A percentile compares a stretch with the other conserved stretches of the same genome.
Evolutionary conservation across 176 grass and related monocot genomes (phyloP).

Genomic region (bread wheat (Triticum aestivum)): DNA sequence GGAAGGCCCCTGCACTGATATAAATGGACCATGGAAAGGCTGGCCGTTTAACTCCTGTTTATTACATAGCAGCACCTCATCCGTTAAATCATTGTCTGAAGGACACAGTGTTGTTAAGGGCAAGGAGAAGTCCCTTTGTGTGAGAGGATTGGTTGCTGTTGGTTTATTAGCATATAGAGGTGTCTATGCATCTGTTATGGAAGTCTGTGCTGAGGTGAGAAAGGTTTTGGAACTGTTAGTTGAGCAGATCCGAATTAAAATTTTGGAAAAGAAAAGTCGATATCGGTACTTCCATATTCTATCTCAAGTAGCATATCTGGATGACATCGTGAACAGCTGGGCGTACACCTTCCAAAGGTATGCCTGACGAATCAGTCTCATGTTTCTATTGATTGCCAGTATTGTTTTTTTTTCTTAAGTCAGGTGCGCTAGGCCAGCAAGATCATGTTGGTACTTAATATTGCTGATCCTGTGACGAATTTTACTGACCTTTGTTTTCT

Average conservation of each 20-base stretch:
- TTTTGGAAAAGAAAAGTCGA: constrained; percentile 66
- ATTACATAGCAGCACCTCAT: constrained; percentile 39
- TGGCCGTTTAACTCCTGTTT: constrained; percentile 99
- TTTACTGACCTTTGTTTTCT: constrained; percentile 20
- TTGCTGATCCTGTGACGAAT: constrained; percentile 13
- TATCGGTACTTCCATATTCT: constrained; percentile 75
- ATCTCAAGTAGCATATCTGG: constrained; percentile 85
- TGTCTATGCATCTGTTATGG: constrained; percentile 65
- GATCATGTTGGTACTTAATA: constrained; percentile 6
- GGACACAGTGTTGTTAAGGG: constrained; percentile 48
- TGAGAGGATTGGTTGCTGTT: constrained; percentile 85
- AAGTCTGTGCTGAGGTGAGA: constrained; percentile 87
- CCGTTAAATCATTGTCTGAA: constrained; percentile 52
- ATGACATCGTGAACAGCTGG: constrained; percentile 86
- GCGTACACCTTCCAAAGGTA: constrained; percentile 89
- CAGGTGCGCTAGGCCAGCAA: neutral
- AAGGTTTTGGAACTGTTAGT: constrained; percentile 87
- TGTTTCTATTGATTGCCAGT: constrained; percentile 29
- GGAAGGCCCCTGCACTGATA: constrained; percentile 87
- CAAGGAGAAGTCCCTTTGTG: constrained; percentile 53
- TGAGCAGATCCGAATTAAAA: constrained; percentile 61
- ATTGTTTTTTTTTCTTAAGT: constrained; percentile 30
- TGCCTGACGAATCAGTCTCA: constrained; percentile 9
- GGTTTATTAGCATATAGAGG: constrained; percentile 91
- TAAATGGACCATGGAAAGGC: constrained; percentile 90